Evolutionary conservation across 192 early-diverging fungal species (phyloP).

Genomic region (Phlyctochytrium arcticum): DNA sequence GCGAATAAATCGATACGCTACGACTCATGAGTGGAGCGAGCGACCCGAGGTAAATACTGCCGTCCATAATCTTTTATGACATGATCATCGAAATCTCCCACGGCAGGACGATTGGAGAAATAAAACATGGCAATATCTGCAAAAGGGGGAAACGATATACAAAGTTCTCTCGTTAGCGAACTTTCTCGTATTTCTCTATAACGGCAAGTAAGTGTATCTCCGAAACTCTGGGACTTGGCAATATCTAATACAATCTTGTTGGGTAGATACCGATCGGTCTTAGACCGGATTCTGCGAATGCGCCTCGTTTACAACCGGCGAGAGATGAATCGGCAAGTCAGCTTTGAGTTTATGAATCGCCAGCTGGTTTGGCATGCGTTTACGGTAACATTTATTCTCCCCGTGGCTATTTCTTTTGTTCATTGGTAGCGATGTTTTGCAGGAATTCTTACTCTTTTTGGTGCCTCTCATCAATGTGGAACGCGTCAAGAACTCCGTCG

Average conservation of each 20-base stretch:
- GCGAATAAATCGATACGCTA: slow-evolving; percentile 54
- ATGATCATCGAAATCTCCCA: background rate
- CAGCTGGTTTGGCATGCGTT: slow-evolving; percentile 91
- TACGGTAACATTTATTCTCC: slow-evolving; percentile 49
- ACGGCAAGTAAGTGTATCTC: slow-evolving; percentile 67
- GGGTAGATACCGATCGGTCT: slow-evolving; percentile 65
- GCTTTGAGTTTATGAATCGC: slow-evolving; percentile 90
- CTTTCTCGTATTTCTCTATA: slow-evolving; percentile 78
- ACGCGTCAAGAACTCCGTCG: slow-evolving; percentile 50
- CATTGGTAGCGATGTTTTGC: background rate
- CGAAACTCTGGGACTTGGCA: background rate
- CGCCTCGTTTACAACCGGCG: slow-evolving; percentile 76
- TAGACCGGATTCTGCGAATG: slow-evolving; percentile 78
- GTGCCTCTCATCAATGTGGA: slow-evolving; percentile 74
- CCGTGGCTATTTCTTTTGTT: background rate
- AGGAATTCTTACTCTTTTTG: slow-evolving; percentile 86
- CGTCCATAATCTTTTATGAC: too few species aligned
- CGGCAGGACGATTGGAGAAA: slow-evolving; percentile 18
- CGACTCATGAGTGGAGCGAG: slow-evolving; percentile 71
- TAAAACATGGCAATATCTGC: slow-evolving; percentile 25
- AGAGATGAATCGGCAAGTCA: slow-evolving; percentile 71
- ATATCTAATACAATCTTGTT: background rate
- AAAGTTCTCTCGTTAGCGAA: slow-evolving; percentile 66
- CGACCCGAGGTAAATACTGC: slow-evolving; percentile 38
- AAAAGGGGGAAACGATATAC: slow-evolving; percentile 53